Base-by-base conservation (phyloP, 78 protist species). In the Tieghemostelium lacteum region DNA sequence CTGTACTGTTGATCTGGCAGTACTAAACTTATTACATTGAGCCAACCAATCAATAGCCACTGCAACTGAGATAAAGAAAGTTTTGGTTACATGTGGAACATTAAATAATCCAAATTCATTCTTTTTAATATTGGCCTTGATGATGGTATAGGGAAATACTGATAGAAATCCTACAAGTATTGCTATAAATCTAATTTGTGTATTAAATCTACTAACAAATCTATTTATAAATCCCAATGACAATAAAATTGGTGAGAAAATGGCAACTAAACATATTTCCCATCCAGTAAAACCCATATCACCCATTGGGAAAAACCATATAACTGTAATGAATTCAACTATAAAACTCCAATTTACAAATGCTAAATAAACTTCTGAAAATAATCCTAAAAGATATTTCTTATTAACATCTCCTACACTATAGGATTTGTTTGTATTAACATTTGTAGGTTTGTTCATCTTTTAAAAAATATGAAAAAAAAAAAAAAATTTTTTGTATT, bases 251-350 rank as follows among this genome's bases (percentile, higher is more conserved):
- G 91, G 91, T 55, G 73, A 36, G 29, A 69, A 83, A 37, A 70
- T 60, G 17, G 75, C 67, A 0, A 60, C 36, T 29, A 83, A 58
- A 45, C 61, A 61, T 69, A 74, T 74, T n/a, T 83, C 91, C 91
- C 74, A 67, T 6, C 91, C 91, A 17, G 91, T 83, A 52, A 83
- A 83, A 2, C 91, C 91, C 91, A 83, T 83, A 57, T 63, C 63
- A n/a, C 91, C 91, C 91, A 83, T 83, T 42, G 91, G 91, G 26
- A 67, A 83, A 36, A 83, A 83, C 91, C 91, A 83, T 42, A 83
- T 83, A 12, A 83, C 66, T 12, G 91, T 69, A 17, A 83, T 83
- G 50, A 67, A 83, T 20, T 83, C 91, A 14, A 83, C 91, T 6
- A 83, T 19, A 28, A 83, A 69, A 45, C 75, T 64, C 80, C 76